phyloP scores from a whole-genome alignment of 441 rosid genomes.

The Adansonia rubrostipa region DNA sequence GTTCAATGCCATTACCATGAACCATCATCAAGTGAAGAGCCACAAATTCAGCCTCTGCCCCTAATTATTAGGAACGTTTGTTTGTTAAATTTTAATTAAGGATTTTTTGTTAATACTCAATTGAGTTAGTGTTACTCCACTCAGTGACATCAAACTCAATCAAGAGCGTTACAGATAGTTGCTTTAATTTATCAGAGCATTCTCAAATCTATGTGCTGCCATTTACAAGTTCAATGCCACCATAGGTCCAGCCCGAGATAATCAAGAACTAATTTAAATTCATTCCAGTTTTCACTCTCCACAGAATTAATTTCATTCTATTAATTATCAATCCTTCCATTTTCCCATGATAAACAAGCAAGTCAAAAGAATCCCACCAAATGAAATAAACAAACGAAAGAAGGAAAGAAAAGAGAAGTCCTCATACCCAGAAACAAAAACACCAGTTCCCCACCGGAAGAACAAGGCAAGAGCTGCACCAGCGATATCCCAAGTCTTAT shows the following conservation, averaged over 20 bases:
- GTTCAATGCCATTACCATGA: neutral
- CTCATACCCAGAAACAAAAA: slow-evolving; percentile 73
- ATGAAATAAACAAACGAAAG: neutral
- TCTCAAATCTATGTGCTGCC: neutral
- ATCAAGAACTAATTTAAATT: neutral
- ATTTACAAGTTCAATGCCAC: neutral
- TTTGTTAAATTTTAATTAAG: too few relatives aligned
- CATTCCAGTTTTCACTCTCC: neutral
- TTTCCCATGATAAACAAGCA: neutral
- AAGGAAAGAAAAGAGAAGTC: too few relatives aligned
- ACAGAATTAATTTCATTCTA: neutral
- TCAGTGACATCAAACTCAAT: neutral
- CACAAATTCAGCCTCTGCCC: neutral
- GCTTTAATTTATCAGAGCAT: slow-evolving; percentile 3
- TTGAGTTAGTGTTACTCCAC: too few relatives aligned
- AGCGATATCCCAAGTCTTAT: slow-evolving; percentile 55
- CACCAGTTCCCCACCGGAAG: slow-evolving; percentile 79
- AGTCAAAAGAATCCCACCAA: neutral
- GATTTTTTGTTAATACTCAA: neutral
- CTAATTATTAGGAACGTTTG: neutral
- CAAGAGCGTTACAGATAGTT: too few relatives aligned
- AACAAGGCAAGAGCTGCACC: slow-evolving; percentile 71
- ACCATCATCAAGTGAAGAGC: neutral
- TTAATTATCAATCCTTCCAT: neutral
- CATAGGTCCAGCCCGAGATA: slow-evolving; percentile 11